Percentiles rank a stretch among this genome's conserved stretches.
phyloP scores from a whole-genome alignment of 164 flowering plant species.

The Magnolia kwangsiensis region DNA sequence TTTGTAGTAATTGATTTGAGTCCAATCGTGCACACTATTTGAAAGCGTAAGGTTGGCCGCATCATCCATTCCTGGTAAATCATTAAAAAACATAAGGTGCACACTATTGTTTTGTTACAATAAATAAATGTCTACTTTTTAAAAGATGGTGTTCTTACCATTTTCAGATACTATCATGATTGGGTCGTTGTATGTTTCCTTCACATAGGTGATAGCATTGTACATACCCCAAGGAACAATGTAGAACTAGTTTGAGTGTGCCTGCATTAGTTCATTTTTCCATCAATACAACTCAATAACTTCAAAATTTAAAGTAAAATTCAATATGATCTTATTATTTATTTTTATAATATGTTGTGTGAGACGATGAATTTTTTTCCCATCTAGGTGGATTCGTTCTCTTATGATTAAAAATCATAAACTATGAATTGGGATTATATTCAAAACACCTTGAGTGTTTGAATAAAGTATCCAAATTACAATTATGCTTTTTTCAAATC shows the following conservation, averaged over 20 bases:
- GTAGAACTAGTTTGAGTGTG: conserved; percentile 20
- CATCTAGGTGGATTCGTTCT: no score
- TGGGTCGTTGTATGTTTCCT: conserved; percentile 19
- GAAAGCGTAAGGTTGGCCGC: conserved; percentile 58
- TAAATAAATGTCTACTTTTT: neutral
- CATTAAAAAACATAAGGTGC: neutral
- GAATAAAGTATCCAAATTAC: no score
- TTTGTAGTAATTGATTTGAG: conserved; percentile 55
- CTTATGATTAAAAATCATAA: no score
- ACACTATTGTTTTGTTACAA: no score
- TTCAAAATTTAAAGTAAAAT: conserved; percentile 13
- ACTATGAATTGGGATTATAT: conserved; percentile 7
- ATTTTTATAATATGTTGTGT: no score
- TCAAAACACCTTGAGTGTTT: no score
- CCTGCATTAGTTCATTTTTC: conserved; percentile 5
- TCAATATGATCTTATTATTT: neutral
- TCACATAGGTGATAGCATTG: conserved; percentile 19
- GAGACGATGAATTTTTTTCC: no score
- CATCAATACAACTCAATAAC: no score
- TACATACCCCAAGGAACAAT: conserved; percentile 25
- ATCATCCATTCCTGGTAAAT: conserved; percentile 70
- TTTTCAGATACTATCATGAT: conserved; percentile 20
- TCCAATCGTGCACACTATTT: conserved; percentile 51
- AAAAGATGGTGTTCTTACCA: conserved; percentile 9
- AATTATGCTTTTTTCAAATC: no score